phyloP scores from a whole-genome alignment of 1,284 basidiomycete genomes.

The Coniferiporia sulphurascens region DNA sequence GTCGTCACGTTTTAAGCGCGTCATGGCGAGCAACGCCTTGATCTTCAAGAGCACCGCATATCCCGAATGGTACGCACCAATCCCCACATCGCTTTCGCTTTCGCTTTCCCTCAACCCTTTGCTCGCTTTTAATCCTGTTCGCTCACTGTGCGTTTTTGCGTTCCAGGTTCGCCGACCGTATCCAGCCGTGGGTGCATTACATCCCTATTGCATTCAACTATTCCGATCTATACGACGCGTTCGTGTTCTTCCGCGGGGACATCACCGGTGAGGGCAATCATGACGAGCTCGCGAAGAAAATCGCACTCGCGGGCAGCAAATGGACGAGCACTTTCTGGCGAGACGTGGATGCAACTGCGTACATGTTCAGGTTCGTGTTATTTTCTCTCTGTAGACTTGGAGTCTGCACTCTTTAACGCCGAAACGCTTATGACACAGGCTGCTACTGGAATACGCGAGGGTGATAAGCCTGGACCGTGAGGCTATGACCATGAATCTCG shows the following conservation, averaged over 20 bases:
- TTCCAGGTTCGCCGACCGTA: slow-evolving; percentile 37
- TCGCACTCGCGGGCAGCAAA: slow-evolving; percentile 48
- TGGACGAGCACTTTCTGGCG: slow-evolving; percentile 65
- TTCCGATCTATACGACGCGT: slow-evolving; percentile 49
- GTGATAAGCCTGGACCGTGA: slow-evolving; percentile 34
- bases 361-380: slow-evolving; percentile 50
- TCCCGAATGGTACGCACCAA: slow-evolving; percentile 52
- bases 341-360: slow-evolving; percentile 58
- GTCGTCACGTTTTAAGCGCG: slow-evolving; percentile 63
- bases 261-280: slow-evolving; percentile 40
- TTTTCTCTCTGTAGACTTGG: not conserved
- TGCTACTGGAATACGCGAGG: slow-evolving; percentile 40
- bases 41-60: slow-evolving; percentile 62
- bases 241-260: slow-evolving; percentile 56
- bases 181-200: slow-evolving; percentile 57
- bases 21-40: slow-evolving; percentile 58
- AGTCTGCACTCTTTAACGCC: not conserved
- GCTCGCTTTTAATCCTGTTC: not conserved
- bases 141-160: no score
- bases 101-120: not conserved
- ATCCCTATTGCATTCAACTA: slow-evolving; percentile 52
- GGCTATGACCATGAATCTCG: slow-evolving; percentile 23
- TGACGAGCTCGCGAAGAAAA: slow-evolving; percentile 50
- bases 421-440: slow-evolving; percentile 19
- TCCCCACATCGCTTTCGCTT: slow-evolving; percentile 3